Conservation (phyloP, 805 yeast species). For the Yamadazyma endophytica region DNA sequence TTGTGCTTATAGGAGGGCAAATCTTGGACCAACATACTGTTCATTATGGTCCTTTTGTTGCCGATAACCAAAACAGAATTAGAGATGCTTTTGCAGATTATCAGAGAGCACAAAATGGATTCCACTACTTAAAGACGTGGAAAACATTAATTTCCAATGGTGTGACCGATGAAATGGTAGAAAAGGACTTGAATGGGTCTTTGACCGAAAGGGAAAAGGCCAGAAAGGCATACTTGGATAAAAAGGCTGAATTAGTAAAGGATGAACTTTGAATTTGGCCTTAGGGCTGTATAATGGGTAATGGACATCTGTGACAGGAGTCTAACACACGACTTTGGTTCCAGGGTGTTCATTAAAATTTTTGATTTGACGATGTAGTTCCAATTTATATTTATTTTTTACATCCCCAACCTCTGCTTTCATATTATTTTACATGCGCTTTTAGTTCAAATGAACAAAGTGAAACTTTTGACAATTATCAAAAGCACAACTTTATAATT, state of each 20-base stretch:
- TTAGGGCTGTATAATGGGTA: too few relatives aligned
- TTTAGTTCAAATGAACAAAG: too few relatives aligned
- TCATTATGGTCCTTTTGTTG: constrained; percentile 92
- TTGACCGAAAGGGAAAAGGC: constrained; percentile 23
- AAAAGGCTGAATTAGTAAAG: constrained; percentile 5
- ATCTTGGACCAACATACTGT: constrained; percentile 69
- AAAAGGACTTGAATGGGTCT: constrained; percentile 33
- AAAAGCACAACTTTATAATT: too few relatives aligned
- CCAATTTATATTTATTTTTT: too few relatives aligned
- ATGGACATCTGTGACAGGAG: too few relatives aligned
- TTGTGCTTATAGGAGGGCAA: constrained; percentile 75
- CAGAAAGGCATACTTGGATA: constrained; percentile 11
- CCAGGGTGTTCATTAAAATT: too few relatives aligned
- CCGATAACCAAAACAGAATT: constrained; percentile 61
- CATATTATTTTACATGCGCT: too few relatives aligned
- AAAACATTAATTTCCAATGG: constrained; percentile 42
- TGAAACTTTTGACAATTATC: too few relatives aligned
- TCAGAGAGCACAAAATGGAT: constrained; percentile 64
- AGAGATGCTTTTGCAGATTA: constrained; percentile 69
- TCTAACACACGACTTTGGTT: too few relatives aligned
- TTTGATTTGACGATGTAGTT: too few relatives aligned
- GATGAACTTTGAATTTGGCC: constrained; percentile 8
- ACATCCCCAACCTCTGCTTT: too few relatives aligned
- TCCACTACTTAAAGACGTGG: constrained; percentile 65
- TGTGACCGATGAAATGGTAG: constrained; percentile 39